Conservation (phyloP, 768 basidiomycete genomes). For the Auriscalpium vulgare region DNA sequence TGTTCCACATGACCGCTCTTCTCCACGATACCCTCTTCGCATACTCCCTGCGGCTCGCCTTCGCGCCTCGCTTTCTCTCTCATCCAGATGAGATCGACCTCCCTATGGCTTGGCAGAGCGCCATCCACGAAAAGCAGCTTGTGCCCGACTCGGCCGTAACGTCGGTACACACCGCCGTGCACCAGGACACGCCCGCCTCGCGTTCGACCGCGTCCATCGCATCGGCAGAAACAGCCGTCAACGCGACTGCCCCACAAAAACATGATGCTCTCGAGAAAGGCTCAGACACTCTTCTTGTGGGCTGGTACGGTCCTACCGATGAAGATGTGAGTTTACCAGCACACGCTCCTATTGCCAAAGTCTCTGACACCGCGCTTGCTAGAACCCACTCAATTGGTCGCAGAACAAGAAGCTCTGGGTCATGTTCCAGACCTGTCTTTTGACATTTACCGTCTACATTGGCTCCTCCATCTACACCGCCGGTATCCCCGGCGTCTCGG, state of each 20-base stretch:
- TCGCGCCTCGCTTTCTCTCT: slow-evolving; percentile 16
- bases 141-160: not conserved
- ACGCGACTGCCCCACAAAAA: not conserved
- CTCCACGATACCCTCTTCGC: slow-evolving; percentile 24
- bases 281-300: slow-evolving; percentile 18
- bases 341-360: not conserved
- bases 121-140: slow-evolving; percentile 5
- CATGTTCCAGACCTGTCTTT: slow-evolving; percentile 25
- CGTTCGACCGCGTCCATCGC: not conserved
- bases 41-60: slow-evolving; percentile 22
- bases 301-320: slow-evolving; percentile 20
- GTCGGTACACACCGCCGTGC: not conserved
- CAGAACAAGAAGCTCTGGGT: slow-evolving; percentile 22
- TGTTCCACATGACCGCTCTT: slow-evolving; percentile 9
- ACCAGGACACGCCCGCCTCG: not conserved
- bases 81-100: slow-evolving; percentile 11
- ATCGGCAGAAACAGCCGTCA: not conserved
- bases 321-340: slow-evolving; percentile 8
- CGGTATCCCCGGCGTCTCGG: slow-evolving; percentile 20
- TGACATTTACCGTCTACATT: slow-evolving; percentile 28
- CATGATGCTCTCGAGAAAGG: slow-evolving; percentile 2
- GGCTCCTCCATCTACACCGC: slow-evolving; percentile 28
- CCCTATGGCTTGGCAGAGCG: slow-evolving; percentile 7
- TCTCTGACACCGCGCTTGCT: not conserved
- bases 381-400: slow-evolving; percentile 23